A percentile compares a stretch with the other conserved stretches of the same genome.
phyloP scores from a whole-genome alignment of 148 eudicot species.

The Cornus suecica region DNA sequence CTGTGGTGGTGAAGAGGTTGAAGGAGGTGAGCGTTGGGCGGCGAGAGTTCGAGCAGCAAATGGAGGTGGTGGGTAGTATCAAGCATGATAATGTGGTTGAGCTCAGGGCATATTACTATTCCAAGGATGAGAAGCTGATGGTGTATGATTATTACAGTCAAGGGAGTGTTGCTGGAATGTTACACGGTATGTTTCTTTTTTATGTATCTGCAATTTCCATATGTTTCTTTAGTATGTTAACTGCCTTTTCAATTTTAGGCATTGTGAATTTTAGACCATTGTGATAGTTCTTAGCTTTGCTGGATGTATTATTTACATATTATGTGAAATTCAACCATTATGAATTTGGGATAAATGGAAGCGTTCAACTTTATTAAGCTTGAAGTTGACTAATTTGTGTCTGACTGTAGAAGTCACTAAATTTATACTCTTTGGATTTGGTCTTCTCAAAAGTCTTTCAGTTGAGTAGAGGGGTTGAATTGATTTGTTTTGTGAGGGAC shows the following conservation, averaged over 20 bases:
- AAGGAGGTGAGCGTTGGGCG: conserved; percentile 84
- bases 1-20: conserved; percentile 90
- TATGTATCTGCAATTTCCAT: not conserved
- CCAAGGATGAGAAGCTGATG: conserved; percentile 91
- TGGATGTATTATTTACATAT: not conserved
- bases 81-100: conserved; percentile 81
- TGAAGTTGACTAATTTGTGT: not conserved
- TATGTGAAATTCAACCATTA: not conserved
- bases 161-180: conserved; percentile 73
- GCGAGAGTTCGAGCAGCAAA: conserved; percentile 84
- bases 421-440: not conserved
- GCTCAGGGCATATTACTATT: conserved; percentile 86
- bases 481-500: not conserved
- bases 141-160: conserved; percentile 67
- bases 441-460: not conserved
- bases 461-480: not conserved
- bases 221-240: not conserved
- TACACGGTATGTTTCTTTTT: conserved; percentile 63
- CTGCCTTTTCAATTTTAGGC: not conserved
- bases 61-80: conserved; percentile 81
- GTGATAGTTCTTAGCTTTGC: not conserved
- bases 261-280: not conserved
- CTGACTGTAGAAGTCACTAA: not conserved
- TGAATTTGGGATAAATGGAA: not conserved
- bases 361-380: not conserved